Base-by-base conservation (phyloP, 257 asterid species). In the Ocimum tenuiflorum region DNA sequence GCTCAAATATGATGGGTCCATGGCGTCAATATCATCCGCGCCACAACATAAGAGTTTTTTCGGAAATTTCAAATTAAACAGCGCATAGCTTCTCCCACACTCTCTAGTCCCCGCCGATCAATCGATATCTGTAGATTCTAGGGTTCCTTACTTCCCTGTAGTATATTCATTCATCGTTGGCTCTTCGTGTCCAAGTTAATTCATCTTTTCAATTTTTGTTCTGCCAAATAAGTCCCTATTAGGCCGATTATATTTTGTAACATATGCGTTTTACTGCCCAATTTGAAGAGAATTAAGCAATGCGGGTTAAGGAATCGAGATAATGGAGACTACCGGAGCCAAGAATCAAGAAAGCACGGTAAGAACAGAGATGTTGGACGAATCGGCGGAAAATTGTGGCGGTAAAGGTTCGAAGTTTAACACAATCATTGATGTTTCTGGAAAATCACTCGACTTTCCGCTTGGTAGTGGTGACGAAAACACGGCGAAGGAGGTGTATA, bases 371-470 rank as follows among this genome's bases (percentile, higher is more conserved):
- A 77, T 76, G 51, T 51, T 42, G 58, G 73, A 59, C 62, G 58
- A 39, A 45, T 59, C 48, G 17, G 78, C 64, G 54, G 84, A 77
- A 22, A 70, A 75, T 70, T 35, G 68, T 12, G 67, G 70, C 27
- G 69, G 68, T 27, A 65, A 66, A 23, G 73, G 71, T 48, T 72
- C 69, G 73, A 79, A 60, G n/a, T 60, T 65, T 47, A 85, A 73
- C 42, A 63, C 86, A 13, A 67, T 71, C 17, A 39, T 81, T n/a
- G 97, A 92, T 71, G 79, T 89, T 41, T 81, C 95, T 38, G 95
- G 91, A 0, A 86, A 84, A 73, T 72, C 45, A 43, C 72, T 87
- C 65, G 96, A 87, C 53, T 86, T 80, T 62, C 80, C 91, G 4
- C 56, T 81, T 11, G 48, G 78, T 39, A 69, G 73, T 22, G 77